A percentile compares a stretch with the other conserved stretches of the same genome.
These are phyloP conservation scores for Magnusiomyces clavatus DNA, from an alignment of 1,139 yeast genomes.

Conservation along the genomic window DNA sequence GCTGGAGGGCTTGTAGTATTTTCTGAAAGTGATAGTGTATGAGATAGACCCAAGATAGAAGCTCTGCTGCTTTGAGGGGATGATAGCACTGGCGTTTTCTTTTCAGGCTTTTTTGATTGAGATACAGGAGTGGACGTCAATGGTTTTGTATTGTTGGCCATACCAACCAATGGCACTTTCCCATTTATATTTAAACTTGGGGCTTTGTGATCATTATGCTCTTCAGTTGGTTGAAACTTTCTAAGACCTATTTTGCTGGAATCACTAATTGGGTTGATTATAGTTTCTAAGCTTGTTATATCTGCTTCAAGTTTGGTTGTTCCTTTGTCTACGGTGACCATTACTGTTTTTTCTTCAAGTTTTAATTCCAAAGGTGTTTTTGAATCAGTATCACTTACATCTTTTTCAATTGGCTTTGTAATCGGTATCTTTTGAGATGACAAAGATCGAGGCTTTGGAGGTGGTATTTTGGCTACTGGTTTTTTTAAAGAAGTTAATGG, in stretches of 20 bases:
- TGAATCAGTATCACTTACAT: background rate
- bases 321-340: background rate
- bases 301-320: background rate
- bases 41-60: too few species aligned
- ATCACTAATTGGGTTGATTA: background rate
- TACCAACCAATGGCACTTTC: conserved; percentile 13
- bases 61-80: too few species aligned
- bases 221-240: conserved; percentile 9
- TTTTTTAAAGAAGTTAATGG: conserved; percentile 3
- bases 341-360: background rate
- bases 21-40: conserved; percentile 1
- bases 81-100: too few species aligned
- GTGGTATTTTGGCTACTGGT: conserved; percentile 13
- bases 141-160: conserved; percentile 1
- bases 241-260: conserved; percentile 7
- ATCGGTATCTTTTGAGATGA: conserved; percentile 8
- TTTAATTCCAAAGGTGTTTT: background rate
- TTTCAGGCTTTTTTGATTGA: too few species aligned
- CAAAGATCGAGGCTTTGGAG: conserved; percentile 16
- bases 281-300: background rate
- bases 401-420: conserved; percentile 7
- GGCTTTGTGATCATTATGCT: conserved; percentile 11
- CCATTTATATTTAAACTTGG: conserved; percentile 9
- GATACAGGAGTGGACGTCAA: too few species aligned
- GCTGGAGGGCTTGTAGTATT: conserved; percentile 9